Evolutionary conservation across 108 stramenopile species (phyloP).

Genomic region (Nitzschia palea): DNA sequence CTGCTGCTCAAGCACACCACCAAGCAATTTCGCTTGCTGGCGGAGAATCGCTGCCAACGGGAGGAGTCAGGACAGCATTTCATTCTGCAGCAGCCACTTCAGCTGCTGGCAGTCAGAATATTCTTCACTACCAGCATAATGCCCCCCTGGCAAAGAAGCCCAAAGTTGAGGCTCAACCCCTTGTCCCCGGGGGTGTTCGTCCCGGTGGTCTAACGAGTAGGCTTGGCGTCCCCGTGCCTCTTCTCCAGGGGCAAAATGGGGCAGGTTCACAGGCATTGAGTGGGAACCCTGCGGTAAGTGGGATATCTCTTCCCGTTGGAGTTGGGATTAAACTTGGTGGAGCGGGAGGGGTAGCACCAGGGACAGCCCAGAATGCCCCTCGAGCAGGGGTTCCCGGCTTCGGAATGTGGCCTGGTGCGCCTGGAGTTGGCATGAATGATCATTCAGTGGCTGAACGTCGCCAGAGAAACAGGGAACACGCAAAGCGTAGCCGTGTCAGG

Average conservation of each 20-base stretch:
- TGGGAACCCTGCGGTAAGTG: conserved; percentile 16
- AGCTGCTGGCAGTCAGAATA: no score
- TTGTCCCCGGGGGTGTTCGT: conserved; percentile 7
- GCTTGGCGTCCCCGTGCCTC: conserved; percentile 19
- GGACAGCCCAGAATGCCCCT: conserved; percentile 36
- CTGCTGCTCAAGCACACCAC: conserved; percentile 8
- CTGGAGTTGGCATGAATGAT: conserved; percentile 30
- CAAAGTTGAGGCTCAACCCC: conserved; percentile 22
- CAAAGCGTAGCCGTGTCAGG: conserved; percentile 94
- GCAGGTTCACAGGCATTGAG: background rate
- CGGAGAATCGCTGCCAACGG: conserved; percentile 44
- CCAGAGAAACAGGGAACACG: conserved; percentile 95
- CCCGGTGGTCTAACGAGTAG: conserved; percentile 32
- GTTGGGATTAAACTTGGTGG: conserved; percentile 66
- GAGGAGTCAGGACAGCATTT: conserved; percentile 62
- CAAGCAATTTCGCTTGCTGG: conserved; percentile 2
- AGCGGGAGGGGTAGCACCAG: conserved; percentile 53
- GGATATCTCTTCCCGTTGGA: conserved; percentile 58
- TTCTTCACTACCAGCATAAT: background rate
- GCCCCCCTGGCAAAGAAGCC: conserved; percentile 22
- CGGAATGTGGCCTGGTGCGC: conserved; percentile 31
- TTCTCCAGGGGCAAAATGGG: conserved; percentile 19
- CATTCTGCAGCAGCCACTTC: conserved; percentile 39
- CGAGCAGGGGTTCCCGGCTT: conserved; percentile 22
- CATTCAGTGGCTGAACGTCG: conserved; percentile 73